Percentiles rank a stretch among this genome's conserved stretches.
These are phyloP conservation scores for Cercophora newfieldiana DNA, from an alignment of 495 filamentous ascomycete genomes.

Conservation along the genomic window DNA sequence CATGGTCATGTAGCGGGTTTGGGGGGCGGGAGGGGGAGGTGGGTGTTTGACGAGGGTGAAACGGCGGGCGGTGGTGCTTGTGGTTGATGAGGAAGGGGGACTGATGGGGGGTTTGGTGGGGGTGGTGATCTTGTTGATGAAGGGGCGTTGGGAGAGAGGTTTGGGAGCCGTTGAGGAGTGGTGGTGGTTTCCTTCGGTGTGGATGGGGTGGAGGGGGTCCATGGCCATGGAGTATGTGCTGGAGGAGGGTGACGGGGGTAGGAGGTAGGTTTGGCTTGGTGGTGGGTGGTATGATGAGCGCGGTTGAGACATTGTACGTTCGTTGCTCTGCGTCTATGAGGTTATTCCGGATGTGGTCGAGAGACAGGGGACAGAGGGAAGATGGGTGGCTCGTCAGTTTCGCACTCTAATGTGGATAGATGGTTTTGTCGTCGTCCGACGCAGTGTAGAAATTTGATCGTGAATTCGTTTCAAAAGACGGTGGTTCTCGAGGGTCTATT, in stretches of 20 bases:
- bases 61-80: conserved; percentile 1
- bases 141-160: background rate
- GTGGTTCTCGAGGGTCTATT: no score
- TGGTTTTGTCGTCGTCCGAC: no score
- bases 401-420: no score
- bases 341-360: no score
- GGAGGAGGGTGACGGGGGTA: background rate
- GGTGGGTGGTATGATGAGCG: background rate
- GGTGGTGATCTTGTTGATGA: no score
- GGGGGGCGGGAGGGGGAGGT: background rate
- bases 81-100: background rate
- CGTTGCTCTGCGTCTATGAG: no score
- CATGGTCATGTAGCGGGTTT: conserved; percentile 43
- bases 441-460: no score
- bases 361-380: no score
- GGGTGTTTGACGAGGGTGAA: background rate
- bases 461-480: no score
- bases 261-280: background rate
- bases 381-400: no score
- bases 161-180: background rate
- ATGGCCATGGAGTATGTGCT: background rate
- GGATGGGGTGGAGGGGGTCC: background rate
- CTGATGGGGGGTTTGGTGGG: background rate
- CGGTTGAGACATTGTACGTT: background rate
- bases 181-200: background rate